Percentiles rank a stretch among this genome's conserved stretches.
phyloP scores from a whole-genome alignment of 2,329 filamentous ascomycete species.

The Ophiostoma pallidulum region DNA sequence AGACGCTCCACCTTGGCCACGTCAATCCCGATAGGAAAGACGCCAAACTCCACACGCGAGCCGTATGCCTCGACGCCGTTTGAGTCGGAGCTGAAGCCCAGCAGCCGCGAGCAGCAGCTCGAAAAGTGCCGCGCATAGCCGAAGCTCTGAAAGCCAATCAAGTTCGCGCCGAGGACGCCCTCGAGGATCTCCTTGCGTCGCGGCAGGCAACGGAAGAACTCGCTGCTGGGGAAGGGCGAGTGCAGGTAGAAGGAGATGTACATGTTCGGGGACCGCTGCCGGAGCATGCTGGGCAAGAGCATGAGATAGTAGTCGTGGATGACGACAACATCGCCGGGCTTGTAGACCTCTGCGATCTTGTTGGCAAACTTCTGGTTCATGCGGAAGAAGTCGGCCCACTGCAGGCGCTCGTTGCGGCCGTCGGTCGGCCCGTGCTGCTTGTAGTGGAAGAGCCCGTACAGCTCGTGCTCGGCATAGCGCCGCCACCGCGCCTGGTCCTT shows the following conservation, averaged over 20 bases:
- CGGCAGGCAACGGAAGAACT: conserved; percentile 83
- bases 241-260: conserved; percentile 95
- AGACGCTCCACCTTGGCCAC: conserved; percentile 65
- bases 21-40: conserved; percentile 92
- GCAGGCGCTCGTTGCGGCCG: conserved; percentile 67
- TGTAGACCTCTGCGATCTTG: conserved; percentile 78
- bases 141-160: conserved; percentile 92
- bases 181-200: conserved; percentile 84
- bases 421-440: conserved; percentile 88
- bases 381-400: conserved; percentile 87
- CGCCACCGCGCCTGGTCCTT: conserved; percentile 82
- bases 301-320: conserved; percentile 94
- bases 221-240: conserved; percentile 89
- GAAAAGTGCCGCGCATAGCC: conserved; percentile 92
- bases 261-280: conserved; percentile 76
- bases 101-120: conserved; percentile 82
- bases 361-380: conserved; percentile 92
- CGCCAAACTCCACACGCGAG: conserved; percentile 78
- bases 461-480: conserved; percentile 79
- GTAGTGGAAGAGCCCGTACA: conserved; percentile 93
- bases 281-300: conserved; percentile 77
- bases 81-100: conserved; percentile 81
- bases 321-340: conserved; percentile 83
- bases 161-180: conserved; percentile 80
- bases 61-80: conserved; percentile 84